These are phyloP conservation scores for Blepharisma undulans DNA, from an alignment of 169 alveolate genomes.

Conservation along the genomic window DNA sequence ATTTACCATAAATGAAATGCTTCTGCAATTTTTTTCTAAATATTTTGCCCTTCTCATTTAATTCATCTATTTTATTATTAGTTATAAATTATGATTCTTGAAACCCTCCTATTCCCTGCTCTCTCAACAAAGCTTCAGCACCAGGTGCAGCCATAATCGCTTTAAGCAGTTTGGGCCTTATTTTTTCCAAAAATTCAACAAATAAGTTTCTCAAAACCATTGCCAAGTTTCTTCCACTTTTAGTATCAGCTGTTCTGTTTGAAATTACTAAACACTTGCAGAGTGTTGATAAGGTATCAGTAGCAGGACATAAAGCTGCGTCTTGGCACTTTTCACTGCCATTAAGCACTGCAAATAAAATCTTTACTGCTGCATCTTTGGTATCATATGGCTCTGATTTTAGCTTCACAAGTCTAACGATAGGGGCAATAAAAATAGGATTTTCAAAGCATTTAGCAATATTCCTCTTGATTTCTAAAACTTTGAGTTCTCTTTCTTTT, in stretches of 20 bases:
- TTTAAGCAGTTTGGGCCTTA: neutral
- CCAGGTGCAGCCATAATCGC: conserved; percentile 24
- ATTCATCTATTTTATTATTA: neutral
- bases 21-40: too few species aligned
- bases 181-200: neutral
- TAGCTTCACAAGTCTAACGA: conserved; percentile 49
- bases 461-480: conserved; percentile 33
- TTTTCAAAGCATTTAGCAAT: conserved; percentile 61
- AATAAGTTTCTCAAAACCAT: neutral
- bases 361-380: conserved; percentile 46
- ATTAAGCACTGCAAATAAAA: conserved; percentile 38
- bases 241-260: neutral
- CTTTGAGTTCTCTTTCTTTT: neutral
- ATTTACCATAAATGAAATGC: too few species aligned
- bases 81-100: neutral
- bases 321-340: conserved; percentile 55
- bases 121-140: conserved; percentile 13
- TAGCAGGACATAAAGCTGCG: conserved; percentile 52
- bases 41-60: neutral
- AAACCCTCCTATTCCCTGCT: neutral
- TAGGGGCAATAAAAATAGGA: conserved; percentile 57
- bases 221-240: neutral
- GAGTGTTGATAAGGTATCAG: conserved; percentile 46
- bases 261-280: conserved; percentile 28
- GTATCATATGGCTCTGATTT: conserved; percentile 52